Evolutionary conservation across 129 eudicot species (phyloP).

Genomic region (Deinandra increscens): DNA sequence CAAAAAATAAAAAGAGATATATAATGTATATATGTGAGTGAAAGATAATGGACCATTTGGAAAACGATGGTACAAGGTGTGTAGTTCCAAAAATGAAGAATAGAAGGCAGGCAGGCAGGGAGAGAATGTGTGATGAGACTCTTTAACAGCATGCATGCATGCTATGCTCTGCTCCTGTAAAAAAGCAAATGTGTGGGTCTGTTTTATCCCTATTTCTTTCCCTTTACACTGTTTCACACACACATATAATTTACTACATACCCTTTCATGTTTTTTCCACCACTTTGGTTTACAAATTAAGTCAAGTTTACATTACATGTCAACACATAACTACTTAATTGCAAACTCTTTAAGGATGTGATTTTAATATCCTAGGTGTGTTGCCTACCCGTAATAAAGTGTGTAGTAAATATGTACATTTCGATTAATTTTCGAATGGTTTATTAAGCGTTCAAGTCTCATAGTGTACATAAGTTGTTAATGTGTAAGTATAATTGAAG

Average conservation of each 20-base stretch:
- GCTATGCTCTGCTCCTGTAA: slow-evolving; percentile 14
- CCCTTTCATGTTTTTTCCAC: slow-evolving; percentile 8
- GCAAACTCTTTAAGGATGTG: not conserved
- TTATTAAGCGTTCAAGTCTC: no score
- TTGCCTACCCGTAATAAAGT: no score
- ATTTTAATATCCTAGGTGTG: no score
- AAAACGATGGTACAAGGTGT: slow-evolving; percentile 30
- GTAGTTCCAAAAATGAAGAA: slow-evolving; percentile 37
- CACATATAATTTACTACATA: slow-evolving; percentile 2
- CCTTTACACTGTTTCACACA: slow-evolving; percentile 15
- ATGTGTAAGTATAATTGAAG: no score
- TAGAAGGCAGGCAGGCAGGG: slow-evolving; percentile 36
- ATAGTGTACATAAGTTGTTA: no score
- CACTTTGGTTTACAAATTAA: not conserved
- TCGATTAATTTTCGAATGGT: no score
- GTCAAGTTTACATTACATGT: slow-evolving; percentile 11
- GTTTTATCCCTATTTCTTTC: not conserved
- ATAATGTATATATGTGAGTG: not conserved
- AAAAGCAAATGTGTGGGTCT: slow-evolving; percentile 32
- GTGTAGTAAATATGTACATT: no score
- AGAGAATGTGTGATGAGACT: slow-evolving; percentile 39
- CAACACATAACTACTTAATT: not conserved
- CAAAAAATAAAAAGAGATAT: not conserved
- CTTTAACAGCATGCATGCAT: slow-evolving; percentile 27
- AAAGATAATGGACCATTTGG: slow-evolving; percentile 22